Evolutionary conservation across 1,284 basidiomycete species (phyloP).

Genomic region (Ceratorhiza oryzae-sativae): DNA sequence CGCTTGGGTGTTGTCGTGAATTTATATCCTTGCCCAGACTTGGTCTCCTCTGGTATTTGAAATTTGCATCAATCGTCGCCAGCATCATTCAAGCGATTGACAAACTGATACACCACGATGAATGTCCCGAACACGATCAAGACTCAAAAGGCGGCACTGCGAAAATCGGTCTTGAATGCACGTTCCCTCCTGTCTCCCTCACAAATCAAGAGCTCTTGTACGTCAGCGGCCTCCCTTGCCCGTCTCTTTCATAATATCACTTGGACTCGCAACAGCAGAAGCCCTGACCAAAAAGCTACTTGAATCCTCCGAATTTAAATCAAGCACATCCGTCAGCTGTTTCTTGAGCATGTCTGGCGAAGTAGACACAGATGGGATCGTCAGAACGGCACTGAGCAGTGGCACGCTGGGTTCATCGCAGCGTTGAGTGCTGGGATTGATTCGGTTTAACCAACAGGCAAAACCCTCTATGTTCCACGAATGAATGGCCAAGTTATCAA

Average conservation of each 20-base stretch:
- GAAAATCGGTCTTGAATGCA: conserved; percentile 24
- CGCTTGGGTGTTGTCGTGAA: no score
- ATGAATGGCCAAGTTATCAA: conserved; percentile 41
- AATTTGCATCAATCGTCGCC: background rate
- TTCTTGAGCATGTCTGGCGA: conserved; percentile 43
- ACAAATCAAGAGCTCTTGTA: conserved; percentile 24
- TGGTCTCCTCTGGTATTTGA: no score
- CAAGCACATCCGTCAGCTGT: conserved; percentile 42
- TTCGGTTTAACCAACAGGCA: conserved; percentile 11
- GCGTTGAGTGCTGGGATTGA: background rate
- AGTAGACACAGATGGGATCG: conserved; percentile 43
- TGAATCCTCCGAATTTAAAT: conserved; percentile 35
- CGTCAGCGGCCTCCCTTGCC: background rate
- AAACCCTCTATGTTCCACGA: conserved; percentile 44
- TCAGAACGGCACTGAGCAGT: conserved; percentile 31
- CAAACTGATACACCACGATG: background rate
- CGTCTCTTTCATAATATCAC: background rate
- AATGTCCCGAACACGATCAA: conserved; percentile 20
- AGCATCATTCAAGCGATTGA: background rate
- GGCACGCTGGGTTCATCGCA: background rate
- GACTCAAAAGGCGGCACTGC: conserved; percentile 25
- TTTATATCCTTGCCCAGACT: no score
- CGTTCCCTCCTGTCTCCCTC: conserved; percentile 19
- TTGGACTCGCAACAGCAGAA: conserved; percentile 34
- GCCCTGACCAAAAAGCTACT: conserved; percentile 38